phyloP scores from a whole-genome alignment of 495 filamentous ascomycete genomes.

The Pseudomonodictys pantanalensis region DNA sequence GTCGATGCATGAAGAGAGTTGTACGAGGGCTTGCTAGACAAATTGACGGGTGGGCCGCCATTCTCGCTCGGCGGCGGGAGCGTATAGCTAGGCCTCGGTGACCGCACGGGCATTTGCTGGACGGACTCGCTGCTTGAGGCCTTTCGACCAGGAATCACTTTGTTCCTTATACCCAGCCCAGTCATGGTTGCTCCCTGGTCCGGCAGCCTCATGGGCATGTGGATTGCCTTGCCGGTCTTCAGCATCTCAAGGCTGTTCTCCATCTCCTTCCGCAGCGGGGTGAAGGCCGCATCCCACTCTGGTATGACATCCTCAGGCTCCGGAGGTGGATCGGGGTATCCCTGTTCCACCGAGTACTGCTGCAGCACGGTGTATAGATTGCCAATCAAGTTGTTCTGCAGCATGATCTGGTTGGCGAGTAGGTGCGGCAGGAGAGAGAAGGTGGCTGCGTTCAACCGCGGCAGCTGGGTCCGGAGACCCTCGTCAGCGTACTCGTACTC shows the following conservation, averaged over 20 bases:
- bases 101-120: slow-evolving; percentile 1
- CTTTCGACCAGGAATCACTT: slow-evolving; percentile 21
- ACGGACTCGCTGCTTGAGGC: slow-evolving; percentile 2
- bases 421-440: slow-evolving; percentile 80
- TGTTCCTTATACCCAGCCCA: slow-evolving; percentile 42
- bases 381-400: slow-evolving; percentile 80
- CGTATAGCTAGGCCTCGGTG: slow-evolving; percentile 12
- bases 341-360: slow-evolving; percentile 68
- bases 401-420: slow-evolving; percentile 67
- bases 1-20: slow-evolving; percentile 20
- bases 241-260: slow-evolving; percentile 68
- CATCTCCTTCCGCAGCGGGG: slow-evolving; percentile 63
- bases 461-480: slow-evolving; percentile 70
- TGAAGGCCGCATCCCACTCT: slow-evolving; percentile 65
- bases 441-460: slow-evolving; percentile 67
- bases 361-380: slow-evolving; percentile 82
- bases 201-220: slow-evolving; percentile 54
- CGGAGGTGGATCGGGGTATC: slow-evolving; percentile 71
- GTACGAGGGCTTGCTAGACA: slow-evolving; percentile 24
- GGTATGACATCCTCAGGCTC: slow-evolving; percentile 68
- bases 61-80: slow-evolving; percentile 18
- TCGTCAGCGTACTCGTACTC: slow-evolving; percentile 82
- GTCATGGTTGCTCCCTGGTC: slow-evolving; percentile 40
- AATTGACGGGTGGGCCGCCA: slow-evolving; percentile 22
- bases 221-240: slow-evolving; percentile 71